Conservation (phyloP, 2,329 filamentous ascomycete genomes). For the Aspergillus caelatus region DNA sequence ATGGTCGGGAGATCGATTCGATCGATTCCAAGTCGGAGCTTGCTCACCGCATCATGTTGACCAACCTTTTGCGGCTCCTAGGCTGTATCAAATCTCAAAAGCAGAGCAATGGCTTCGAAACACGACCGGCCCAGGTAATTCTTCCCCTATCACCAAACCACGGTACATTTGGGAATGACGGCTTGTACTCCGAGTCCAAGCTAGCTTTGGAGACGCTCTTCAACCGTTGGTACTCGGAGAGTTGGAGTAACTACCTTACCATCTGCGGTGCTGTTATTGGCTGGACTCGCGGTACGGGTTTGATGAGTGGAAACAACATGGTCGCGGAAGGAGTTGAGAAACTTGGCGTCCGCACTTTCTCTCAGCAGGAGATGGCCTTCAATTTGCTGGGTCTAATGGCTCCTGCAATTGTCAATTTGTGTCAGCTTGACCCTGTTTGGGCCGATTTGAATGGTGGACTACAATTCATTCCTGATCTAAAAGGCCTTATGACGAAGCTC, state of each 20-base stretch:
- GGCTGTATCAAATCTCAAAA: constrained; percentile 92
- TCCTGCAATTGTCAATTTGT: constrained; percentile 88
- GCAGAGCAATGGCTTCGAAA: constrained; percentile 83
- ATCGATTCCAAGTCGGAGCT: constrained; percentile 98
- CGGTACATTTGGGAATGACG: constrained; percentile 96
- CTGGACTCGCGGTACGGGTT: constrained; percentile 96
- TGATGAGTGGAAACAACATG: constrained; percentile 98
- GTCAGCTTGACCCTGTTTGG: constrained; percentile 93
- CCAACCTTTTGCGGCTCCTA: constrained; percentile 89
- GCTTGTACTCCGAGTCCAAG: constrained; percentile 98
- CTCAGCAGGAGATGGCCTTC: constrained; percentile 99
- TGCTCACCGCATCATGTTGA: constrained; percentile 98
- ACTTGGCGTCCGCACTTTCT: constrained; percentile 96
- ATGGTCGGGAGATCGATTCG: constrained; percentile 93
- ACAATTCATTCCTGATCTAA: constrained; percentile 95
- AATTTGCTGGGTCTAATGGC: constrained; percentile 97
- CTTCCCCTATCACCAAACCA: constrained; percentile 96
- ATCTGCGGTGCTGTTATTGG: constrained; percentile 98
- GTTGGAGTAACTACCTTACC: constrained; percentile 95
- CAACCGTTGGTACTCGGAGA: constrained; percentile 97
- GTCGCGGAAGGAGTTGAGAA: constrained; percentile 96
- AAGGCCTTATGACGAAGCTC: constrained; percentile 89
- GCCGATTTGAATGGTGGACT: constrained; percentile 97
- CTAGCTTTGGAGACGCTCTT: constrained; percentile 95
- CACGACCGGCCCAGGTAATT: constrained; percentile 93